Evolutionary conservation across 306 rosid species (phyloP), one percentile per base, ranked within the genome.

Genomic region (Betula pendula): DNA sequence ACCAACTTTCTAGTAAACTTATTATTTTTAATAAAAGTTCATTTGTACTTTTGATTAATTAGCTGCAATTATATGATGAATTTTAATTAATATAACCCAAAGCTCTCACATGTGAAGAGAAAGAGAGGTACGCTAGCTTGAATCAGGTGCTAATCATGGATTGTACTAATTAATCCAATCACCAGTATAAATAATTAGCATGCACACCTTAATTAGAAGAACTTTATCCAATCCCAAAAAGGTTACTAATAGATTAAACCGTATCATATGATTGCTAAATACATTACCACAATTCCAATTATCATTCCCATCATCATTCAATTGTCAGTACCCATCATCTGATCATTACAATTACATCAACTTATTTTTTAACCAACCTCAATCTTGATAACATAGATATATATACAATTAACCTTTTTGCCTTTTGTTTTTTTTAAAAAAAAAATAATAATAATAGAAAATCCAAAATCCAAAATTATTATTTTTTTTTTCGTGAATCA

Each of bases 241-340:
- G 75, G 71, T 38, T 49, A 42, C 35, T 8, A 71, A 71, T 43
- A 75, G 47, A 24, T 16, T 65, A 62, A 75, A 42, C 80, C 59
- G 74, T 68, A 75, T 40, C 79, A 76, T 70, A 83, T 83, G 84
- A 80, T 80, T 83, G 87, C 81, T 45, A 58, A 76, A 59, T 74
- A 29, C 81, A 70, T 40, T 7, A 52, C 51, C 72, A 24, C 67
- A 66, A 75, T 66, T 79, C 78, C 47, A 33, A 71, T 43, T 69
- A 83, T 75, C 86, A 66, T 83, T 83, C 79, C 73, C 72, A 55
- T 75, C 49, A 79, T 83, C 79, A 79, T 83, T 75, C 72, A 35
- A 79, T 22, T 74, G 79, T 74, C 79, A 74, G 70, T 42, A 20
- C 68, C 15, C 85, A 74, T 47, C 69, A 67, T 73, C 53, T 45